A percentile compares a stretch with the other conserved stretches of the same genome.
These are phyloP conservation scores for Pseudogymnoascus sp. DNA, from an alignment of 2,329 filamentous ascomycete genomes.

Conservation along the genomic window DNA sequence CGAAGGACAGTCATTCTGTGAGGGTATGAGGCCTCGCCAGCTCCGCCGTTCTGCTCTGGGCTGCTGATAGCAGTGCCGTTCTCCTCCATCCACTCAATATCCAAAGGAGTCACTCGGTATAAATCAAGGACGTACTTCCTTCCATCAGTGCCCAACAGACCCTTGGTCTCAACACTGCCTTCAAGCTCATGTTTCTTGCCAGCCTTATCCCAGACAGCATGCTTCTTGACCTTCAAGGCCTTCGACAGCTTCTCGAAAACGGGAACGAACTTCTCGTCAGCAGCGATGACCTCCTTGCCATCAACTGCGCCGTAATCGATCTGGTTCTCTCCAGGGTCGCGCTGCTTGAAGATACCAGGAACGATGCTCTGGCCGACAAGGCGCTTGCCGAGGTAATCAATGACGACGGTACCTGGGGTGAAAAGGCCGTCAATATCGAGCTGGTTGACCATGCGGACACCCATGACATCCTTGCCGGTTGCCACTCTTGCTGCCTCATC, in stretches of 20 bases:
- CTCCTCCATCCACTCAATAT: slow-evolving; percentile 85
- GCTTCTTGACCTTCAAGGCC: slow-evolving; percentile 83
- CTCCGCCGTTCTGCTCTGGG: slow-evolving; percentile 27
- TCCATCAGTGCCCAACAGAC: slow-evolving; percentile 90
- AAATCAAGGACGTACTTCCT: slow-evolving; percentile 96
- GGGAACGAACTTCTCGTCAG: slow-evolving; percentile 75
- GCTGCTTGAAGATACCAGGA: slow-evolving; percentile 97
- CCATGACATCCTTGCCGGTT: slow-evolving; percentile 91
- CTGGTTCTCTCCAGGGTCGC: slow-evolving; percentile 94
- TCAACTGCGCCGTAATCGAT: slow-evolving; percentile 98
- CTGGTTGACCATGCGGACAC: slow-evolving; percentile 92
- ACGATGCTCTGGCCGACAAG: slow-evolving; percentile 97
- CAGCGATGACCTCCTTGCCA: slow-evolving; percentile 89
- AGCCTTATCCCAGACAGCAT: slow-evolving; percentile 97
- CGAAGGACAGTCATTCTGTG: slow-evolving; percentile 94
- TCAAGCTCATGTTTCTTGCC: slow-evolving; percentile 83
- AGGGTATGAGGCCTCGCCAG: slow-evolving; percentile 52
- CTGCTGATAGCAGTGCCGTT: slow-evolving; percentile 41
- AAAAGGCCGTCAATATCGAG: slow-evolving; percentile 91
- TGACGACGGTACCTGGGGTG: slow-evolving; percentile 90
- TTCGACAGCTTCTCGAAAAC: slow-evolving; percentile 88
- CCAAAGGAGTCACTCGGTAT: slow-evolving; percentile 87
- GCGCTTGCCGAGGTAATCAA: slow-evolving; percentile 94
- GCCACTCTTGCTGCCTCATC: slow-evolving; percentile 94
- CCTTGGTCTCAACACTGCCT: slow-evolving; percentile 95